A percentile compares a stretch with the other conserved stretches of the same genome.
These are phyloP conservation scores for Neurospora sublineolata DNA, from an alignment of 495 filamentous ascomycete genomes.

Conservation along the genomic window DNA sequence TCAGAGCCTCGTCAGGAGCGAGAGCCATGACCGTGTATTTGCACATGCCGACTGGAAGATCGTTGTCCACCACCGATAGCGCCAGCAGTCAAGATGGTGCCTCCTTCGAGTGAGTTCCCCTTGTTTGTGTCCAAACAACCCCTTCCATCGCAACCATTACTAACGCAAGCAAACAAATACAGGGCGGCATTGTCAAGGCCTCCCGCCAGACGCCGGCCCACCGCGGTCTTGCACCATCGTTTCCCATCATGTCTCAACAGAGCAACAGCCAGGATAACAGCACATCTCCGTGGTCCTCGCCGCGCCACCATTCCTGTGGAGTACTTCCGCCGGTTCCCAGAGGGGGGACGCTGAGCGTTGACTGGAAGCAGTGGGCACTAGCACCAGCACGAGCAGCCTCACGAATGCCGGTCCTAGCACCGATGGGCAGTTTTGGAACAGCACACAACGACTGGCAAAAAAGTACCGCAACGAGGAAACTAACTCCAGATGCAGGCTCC, in stretches of 20 bases:
- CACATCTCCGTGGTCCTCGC: background rate
- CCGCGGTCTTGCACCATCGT: slow-evolving; percentile 15
- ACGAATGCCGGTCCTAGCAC: background rate
- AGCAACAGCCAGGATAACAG: slow-evolving; percentile 20
- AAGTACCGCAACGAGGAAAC: slow-evolving; percentile 40
- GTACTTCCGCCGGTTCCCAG: background rate
- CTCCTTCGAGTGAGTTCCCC: background rate
- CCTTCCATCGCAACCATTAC: background rate
- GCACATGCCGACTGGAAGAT: background rate
- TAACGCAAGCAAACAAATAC: background rate
- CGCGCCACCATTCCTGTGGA: background rate
- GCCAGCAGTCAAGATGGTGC: background rate
- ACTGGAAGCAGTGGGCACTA: background rate
- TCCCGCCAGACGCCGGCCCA: background rate
- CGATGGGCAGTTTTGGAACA: slow-evolving; percentile 10
- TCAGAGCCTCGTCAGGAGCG: background rate
- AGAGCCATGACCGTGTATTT: background rate
- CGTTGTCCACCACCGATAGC: background rate
- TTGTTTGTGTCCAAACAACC: background rate
- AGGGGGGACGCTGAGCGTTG: background rate
- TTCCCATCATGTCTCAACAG: slow-evolving; percentile 36
- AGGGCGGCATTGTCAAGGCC: background rate
- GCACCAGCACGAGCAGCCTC: background rate
- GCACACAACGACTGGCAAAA: slow-evolving; percentile 53
- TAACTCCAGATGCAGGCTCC: background rate